These are phyloP conservation scores for Rhododendron henanense DNA, from an alignment of 148 eudicot genomes.

Conservation along the genomic window DNA sequence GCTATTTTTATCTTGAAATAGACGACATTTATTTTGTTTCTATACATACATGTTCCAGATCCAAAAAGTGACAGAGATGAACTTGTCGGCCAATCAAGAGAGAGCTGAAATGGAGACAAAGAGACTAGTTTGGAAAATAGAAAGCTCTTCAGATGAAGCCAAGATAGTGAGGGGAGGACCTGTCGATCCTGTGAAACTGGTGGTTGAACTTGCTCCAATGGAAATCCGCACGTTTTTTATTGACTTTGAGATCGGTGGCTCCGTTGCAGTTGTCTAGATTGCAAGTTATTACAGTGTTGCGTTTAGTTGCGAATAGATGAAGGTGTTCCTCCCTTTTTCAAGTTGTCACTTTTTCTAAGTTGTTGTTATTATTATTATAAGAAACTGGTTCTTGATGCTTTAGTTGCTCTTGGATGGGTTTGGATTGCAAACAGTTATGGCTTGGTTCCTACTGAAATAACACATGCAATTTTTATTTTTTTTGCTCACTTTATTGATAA, in stretches of 20 bases:
- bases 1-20: background rate
- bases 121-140: constrained; percentile 72
- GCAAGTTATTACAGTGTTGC: background rate
- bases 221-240: constrained; percentile 85
- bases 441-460: background rate
- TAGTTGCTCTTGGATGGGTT: background rate
- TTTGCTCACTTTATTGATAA: background rate
- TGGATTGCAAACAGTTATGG: background rate
- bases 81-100: constrained; percentile 89
- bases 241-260: constrained; percentile 26
- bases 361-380: background rate
- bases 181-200: constrained; percentile 55
- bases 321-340: background rate
- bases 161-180: constrained; percentile 57
- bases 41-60: constrained; percentile 40
- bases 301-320: background rate
- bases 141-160: constrained; percentile 37
- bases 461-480: background rate
- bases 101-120: constrained; percentile 73
- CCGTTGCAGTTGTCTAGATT: background rate
- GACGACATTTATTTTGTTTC: background rate
- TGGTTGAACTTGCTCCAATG: constrained; percentile 84
- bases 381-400: background rate
- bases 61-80: constrained; percentile 67
- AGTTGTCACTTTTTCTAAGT: background rate